Evolutionary conservation across 1,284 basidiomycete genomes (phyloP), one percentile per base, ranked within the genome.

Genomic region (Cutaneotrichosporon cutaneum): DNA sequence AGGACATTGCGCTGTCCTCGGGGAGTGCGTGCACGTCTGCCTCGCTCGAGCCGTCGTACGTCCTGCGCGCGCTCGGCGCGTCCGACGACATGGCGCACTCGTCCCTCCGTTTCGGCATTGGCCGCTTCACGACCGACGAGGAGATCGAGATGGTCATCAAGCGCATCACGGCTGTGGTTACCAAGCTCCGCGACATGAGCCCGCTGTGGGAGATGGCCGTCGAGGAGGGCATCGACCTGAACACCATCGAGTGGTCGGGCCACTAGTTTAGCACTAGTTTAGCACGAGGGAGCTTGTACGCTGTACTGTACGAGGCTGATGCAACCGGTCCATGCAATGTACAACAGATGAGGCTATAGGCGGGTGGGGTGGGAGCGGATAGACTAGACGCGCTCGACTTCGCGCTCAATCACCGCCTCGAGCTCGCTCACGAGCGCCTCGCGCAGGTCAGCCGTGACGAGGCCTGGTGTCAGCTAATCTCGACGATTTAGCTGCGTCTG

Each of bases 31-130:
- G 96, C 75, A 99, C 96, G 16, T 98, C 94, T 0, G 96, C 96
- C 2, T 98, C 95, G 16, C 84, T 99, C 57, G 96, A 99, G 80
- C 96, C 96, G 7, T 97, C 94, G 36, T 99, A 99, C 76, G 96
- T 99, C 13, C 86, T 99, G 30, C 89, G 96, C 63, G 96, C 96
- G 2, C 85, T 99, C 45, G 95, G 93, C 68, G 90, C 94, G 48
- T 91, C 94, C 32, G 96, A 99, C 79, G 96, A 98, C 74, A 97
- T 98, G 90, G 96, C 96, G 0, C 96, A 99, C 78, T 98, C 94
- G 13, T 96, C 93, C 18, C 84, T 99, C 58, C 89, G 96, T 47
- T 99, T 99, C 81, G 96, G 96, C 58, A 91, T 99, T 68, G 96
- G 96, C 39, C 87, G 96, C 32, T 99, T 99, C 82, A 99, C 96